phyloP scores from a whole-genome alignment of 2,329 filamentous ascomycete genomes.

The Ophiognomonia clavigignenti-juglandacearum region DNA sequence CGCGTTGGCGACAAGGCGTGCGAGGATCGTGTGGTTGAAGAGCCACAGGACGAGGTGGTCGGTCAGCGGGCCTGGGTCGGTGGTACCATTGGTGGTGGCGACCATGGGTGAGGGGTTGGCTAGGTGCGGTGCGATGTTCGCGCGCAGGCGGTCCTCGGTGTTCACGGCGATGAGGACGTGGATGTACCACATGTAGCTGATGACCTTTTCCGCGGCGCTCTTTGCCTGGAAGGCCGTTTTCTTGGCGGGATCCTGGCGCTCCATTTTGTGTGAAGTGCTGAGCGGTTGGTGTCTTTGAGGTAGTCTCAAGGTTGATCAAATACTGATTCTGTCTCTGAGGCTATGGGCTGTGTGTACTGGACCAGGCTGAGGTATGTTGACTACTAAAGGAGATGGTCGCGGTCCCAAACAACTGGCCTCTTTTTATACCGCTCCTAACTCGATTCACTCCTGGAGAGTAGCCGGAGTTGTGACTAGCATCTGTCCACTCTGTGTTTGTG shows the following conservation, averaged over 20 bases:
- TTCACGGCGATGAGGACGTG: slow-evolving; percentile 12
- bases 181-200: slow-evolving; percentile 14
- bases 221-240: background rate
- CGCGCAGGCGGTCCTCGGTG: slow-evolving; percentile 7
- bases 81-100: background rate
- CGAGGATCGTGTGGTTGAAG: slow-evolving; percentile 1
- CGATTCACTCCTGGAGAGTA: too few species aligned
- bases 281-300: too few species aligned
- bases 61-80: slow-evolving; percentile 1
- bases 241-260: background rate
- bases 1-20: slow-evolving; percentile 1
- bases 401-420: too few species aligned
- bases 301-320: too few species aligned
- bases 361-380: too few species aligned
- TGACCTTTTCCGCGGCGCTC: background rate
- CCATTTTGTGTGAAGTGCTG: background rate
- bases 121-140: background rate
- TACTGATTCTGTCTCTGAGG: too few species aligned
- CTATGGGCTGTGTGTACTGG: too few species aligned
- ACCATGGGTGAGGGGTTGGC: background rate
- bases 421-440: too few species aligned
- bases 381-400: too few species aligned
- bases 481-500: too few species aligned
- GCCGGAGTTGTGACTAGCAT: too few species aligned
- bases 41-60: slow-evolving; percentile 8